Evolutionary conservation across 2,329 filamentous ascomycete species (phyloP).

Genomic region (Daldinia sp.): DNA sequence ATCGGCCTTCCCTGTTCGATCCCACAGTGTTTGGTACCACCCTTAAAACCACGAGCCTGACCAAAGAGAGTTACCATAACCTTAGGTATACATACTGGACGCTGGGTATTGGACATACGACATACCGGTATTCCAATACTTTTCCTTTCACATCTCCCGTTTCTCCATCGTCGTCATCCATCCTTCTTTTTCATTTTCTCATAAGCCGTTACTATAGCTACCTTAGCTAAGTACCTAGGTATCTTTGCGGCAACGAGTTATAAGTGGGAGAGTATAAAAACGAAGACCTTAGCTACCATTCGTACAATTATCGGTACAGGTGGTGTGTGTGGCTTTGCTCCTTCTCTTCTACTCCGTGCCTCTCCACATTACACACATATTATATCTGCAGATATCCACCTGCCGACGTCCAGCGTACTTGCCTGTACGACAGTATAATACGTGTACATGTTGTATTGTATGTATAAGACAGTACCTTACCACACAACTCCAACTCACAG

Average conservation of each 20-base stretch:
- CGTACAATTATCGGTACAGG: neutral
- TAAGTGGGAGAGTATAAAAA: neutral
- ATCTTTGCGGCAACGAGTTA: neutral
- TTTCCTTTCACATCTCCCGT: conserved; percentile 14
- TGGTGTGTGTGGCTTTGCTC: conserved; percentile 25
- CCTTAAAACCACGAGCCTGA: conserved; percentile 13
- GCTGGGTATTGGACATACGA: conserved; percentile 6
- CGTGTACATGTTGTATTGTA: conserved; percentile 31
- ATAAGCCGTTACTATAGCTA: conserved; percentile 26
- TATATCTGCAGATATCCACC: conserved; percentile 26
- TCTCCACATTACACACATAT: conserved; percentile 10
- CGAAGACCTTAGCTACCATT: too few relatives aligned
- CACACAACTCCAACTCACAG: conserved; percentile 8
- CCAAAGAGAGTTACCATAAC: conserved; percentile 14
- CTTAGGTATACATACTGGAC: neutral
- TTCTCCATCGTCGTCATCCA: neutral
- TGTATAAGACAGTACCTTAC: conserved; percentile 20
- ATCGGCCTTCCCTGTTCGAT: conserved; percentile 36
- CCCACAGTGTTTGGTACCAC: conserved; percentile 33
- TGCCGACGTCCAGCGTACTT: conserved; percentile 19
- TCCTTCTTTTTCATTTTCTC: neutral
- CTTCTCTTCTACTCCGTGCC: neutral
- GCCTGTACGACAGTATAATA: conserved; percentile 33
- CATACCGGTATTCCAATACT: conserved; percentile 16
- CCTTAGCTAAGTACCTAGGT: neutral